phyloP scores from a whole-genome alignment of 768 basidiomycete genomes.

The Dentipellis fragilis region DNA sequence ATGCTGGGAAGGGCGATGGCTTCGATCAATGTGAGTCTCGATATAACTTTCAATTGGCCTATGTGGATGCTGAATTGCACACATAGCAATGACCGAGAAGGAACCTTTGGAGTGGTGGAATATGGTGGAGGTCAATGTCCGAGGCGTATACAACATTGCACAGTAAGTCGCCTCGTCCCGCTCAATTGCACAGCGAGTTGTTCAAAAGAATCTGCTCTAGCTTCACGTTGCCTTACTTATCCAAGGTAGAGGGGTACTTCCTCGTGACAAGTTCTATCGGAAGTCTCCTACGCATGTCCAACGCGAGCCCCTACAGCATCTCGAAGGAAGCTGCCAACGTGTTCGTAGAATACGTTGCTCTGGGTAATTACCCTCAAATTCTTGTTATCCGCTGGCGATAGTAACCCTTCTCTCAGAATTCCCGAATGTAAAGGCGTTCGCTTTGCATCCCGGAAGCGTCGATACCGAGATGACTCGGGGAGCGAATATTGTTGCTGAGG shows the following conservation, averaged over 20 bases:
- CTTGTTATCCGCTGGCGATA: too few relatives aligned
- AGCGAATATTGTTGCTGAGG: not conserved
- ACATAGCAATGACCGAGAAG: not conserved
- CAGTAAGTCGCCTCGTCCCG: not conserved
- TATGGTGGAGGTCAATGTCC: conserved; percentile 4
- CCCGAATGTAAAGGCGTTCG: not conserved
- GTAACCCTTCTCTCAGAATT: not conserved
- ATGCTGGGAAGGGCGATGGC: not conserved
- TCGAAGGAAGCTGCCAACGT: conserved; percentile 4
- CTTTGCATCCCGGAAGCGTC: not conserved
- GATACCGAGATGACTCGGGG: not conserved
- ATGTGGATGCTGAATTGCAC: not conserved
- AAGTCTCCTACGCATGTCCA: not conserved
- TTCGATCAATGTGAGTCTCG: not conserved
- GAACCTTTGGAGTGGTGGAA: conserved; percentile 5
- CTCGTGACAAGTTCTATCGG: not conserved
- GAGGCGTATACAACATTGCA: conserved; percentile 2
- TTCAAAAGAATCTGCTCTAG: not conserved
- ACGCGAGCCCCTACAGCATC: conserved; percentile 3
- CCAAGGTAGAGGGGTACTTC: conserved; percentile 1
- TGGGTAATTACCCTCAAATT: conserved; percentile 15
- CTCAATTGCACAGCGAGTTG: too few relatives aligned
- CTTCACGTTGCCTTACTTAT: conserved; percentile 1
- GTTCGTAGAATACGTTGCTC: conserved; percentile 1
- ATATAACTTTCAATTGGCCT: not conserved